Conservation (phyloP, 805 yeast species). For the Nakazawaea populi region DNA sequence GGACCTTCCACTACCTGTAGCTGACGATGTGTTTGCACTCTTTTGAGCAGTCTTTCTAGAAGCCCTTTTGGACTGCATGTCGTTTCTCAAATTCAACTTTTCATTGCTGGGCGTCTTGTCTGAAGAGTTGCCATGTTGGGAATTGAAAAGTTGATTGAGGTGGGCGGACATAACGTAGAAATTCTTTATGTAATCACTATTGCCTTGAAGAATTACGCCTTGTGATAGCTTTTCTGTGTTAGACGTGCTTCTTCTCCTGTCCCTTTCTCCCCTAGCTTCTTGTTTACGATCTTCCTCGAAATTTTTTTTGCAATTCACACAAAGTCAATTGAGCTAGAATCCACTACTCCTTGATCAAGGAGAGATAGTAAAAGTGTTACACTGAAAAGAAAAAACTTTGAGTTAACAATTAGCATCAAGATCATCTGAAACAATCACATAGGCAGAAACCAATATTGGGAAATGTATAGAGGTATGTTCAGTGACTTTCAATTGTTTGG, state of each 20-base stretch:
- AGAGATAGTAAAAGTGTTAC: too few species aligned
- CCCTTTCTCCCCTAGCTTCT: too few species aligned
- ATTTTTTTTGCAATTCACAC: too few species aligned
- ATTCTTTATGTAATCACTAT: background rate
- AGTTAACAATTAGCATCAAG: too few species aligned
- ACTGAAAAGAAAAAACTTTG: too few species aligned
- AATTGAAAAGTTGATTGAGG: slow-evolving; percentile 4
- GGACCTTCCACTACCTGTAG: background rate
- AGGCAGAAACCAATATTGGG: background rate
- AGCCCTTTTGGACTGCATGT: slow-evolving; percentile 7
- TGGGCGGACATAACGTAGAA: background rate
- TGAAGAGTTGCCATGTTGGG: background rate
- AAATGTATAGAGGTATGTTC: background rate
- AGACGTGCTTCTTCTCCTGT: too few species aligned
- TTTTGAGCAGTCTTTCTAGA: slow-evolving; percentile 1
- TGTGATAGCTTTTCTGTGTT: too few species aligned
- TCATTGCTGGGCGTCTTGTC: background rate
- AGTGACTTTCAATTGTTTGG: background rate
- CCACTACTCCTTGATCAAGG: too few species aligned
- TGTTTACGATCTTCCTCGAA: too few species aligned
- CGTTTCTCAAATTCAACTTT: slow-evolving; percentile 8
- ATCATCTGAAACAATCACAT: too few species aligned
- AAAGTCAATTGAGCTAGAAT: too few species aligned
- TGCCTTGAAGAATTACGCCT: too few species aligned
- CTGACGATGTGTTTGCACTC: background rate